Base-by-base conservation (phyloP, 1,139 yeast genomes). In the Hemisphaericaspora lyxosophila region DNA sequence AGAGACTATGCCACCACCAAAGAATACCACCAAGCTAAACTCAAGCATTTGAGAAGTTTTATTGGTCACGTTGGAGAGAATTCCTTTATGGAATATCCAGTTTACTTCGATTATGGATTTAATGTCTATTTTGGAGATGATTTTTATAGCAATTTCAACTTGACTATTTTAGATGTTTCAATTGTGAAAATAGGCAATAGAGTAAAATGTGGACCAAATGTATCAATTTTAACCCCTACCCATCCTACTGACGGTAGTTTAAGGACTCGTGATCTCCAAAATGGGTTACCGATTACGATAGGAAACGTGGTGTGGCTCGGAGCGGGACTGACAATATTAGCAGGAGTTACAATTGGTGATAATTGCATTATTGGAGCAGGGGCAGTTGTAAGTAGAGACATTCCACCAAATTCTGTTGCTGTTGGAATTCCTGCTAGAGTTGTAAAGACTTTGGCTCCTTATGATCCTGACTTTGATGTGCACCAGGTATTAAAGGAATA, bases 241-340 rank as follows among this genome's bases (percentile, higher is more conserved):
- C 90, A 83, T 50, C 83, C 85, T 2, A 51, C 71, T 3, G 82
- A 79, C 41, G 74, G 82, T 0, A 49, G 60, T 14, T 58, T 62
- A 37, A 62, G 89, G 38, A 46, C 53, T 17, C 59, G 57, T 0
- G 72, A 67, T 1, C 67, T 68, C 15, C 86, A 81, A 50, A 73
- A 62, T 47, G 82, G 83, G 0, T 53, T 55, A 27, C 82, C 85
- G 3, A 72, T 83, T 22, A 64, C 58, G 2, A 78, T 83, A 19
- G 87, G 84, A 0, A 68, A 79, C 51, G 73, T 75, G 42, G 84
- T 79, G 13, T 83, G 90, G 90, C 62, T 83, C 33, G 85, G 86
- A 7, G 70, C 80, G 2, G 67, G 70, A 34, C 74, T 64, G 16
- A 63, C 65, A 1, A 68, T 83, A 5, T 59, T 82, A 38, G 85